Evolutionary conservation across 129 eudicot genomes (phyloP), one percentile per base, ranked within the genome.

Genomic region (Arctium lappa): DNA sequence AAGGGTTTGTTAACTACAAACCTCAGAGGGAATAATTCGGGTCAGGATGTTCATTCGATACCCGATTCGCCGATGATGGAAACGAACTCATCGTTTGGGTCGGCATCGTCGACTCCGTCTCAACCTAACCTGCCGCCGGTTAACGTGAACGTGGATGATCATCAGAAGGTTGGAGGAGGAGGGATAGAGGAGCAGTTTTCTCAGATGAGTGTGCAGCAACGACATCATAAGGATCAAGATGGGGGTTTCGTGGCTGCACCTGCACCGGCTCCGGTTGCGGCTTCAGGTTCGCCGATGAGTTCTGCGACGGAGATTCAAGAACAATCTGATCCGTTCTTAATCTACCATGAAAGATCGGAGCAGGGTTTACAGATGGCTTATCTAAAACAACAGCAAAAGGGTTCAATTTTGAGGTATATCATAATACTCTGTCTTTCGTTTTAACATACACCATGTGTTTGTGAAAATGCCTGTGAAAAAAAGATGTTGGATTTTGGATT

Each of bases 31-130:
- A 78, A 78, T 46, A 78, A 30, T 53, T 83, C 78, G 71, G 82
- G 42, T 13, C 92, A 83, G 82, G 96, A 91, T 85, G 88, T 88
- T 12, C 90, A 93, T 72, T 91, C 97, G 29, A 86, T 91, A 75
- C 96, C 94, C 36, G 92, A 89, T 53, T 91, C 98, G 3, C 94
- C 91, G 29, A 89, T 93, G 88, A n/a, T 87, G 83, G 97, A 91
- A 13, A 87, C 85, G 22, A 79, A 85, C 10, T 93, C 94, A 13
- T 91, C 98, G 36, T 93, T 91, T 82, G 98, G 96, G 34, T 93
- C 98, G 27, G 85, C 87, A 6, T 83, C 92, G 22, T 89, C 94
- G 33, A 68, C 90, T 30, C 94, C 94, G 65, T 86, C 94, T 0
- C 66, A 85, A 82, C 79, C 91, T 6, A 88, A 88, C 85, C 70